Base-by-base conservation (phyloP, 2,329 filamentous ascomycete species). In the Fusarium marasasianum region DNA sequence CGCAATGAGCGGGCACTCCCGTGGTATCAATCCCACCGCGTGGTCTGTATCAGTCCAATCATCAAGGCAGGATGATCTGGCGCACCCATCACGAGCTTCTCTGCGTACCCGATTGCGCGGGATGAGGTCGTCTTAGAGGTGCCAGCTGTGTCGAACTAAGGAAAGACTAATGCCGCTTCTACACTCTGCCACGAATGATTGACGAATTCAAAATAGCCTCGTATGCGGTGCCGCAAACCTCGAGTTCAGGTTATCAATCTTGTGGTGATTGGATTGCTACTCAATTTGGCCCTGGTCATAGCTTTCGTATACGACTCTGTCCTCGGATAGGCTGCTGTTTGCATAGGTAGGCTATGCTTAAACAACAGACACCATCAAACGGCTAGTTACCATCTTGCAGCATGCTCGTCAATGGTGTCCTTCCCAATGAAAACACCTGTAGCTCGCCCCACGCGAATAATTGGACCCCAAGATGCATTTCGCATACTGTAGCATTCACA, bases 1-100 rank as follows among this genome's bases (percentile, higher is more conserved):
- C 72, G 76, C 72, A 76, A 76, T 64, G 48, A 68, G 68, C 76
- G 76, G 76, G 70, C 76, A 66, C 76, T 78, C 76, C 76, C 76
- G 76, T 73, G 57, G 65, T 65, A 70, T 72, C 61, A 50, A 69
- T 76, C 48, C 57, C 71, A 64, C 55, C 54, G 59, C 63, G 69
- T 72, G 73, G 63, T 72, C 74, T 63, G 50, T 62, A 69, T 62
- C 60, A 66, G 57, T 53, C 56, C 69, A 66, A 55, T 61, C 45
- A 68, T 58, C 53, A 63, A 55, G 63, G 76, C 56, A 67, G 71
- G 67, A 76, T 75, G 61, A 53, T 58, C 44, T 72, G 63, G 69
- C 63, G 59, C 66, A 67, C 69, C 67, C 69, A 65, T 63, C 61
- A 62, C 68, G 53, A 59, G 68, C 35, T 50, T 61, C 33, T 57